Evolutionary conservation across 2,329 filamentous ascomycete genomes (phyloP), one percentile per base, ranked within the genome.

Genomic region (Alternaria arbusti): DNA sequence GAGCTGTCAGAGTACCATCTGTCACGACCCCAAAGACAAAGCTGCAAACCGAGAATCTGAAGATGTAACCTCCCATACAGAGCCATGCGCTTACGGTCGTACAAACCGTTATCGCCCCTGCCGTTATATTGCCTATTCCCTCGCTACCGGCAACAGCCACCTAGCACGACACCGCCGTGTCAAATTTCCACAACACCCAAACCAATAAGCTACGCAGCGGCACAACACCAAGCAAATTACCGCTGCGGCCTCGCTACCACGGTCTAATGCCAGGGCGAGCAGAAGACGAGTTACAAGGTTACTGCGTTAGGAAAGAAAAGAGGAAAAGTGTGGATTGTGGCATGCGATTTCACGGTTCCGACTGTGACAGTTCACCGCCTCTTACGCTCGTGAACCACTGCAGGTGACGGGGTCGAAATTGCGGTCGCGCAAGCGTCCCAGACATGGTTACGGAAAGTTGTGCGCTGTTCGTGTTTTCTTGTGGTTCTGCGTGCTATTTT

Each of bases 241-340:
- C 54, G 32, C 58, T 30, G 43, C 45, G 32, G 52, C 10, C 28
- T 63, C 60, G 60, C 56, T 63, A 63, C 60, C 60, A 36, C 25
- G 26, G 32, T 46, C 28, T 20, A 23, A 56, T 3, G 30, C 54
- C 28, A 57, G 59, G 54, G 59, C 54, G 59, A 63, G 43, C 49
- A 59, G 50, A 63, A 46, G 23, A 45, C 6, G 43, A 28, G 22
- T n/a, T 40, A 23, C 26, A 32, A 28, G 36, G 20, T 59, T 63
- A 44, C 60, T 50, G 32, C 22, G 50, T 59, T 50, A 20, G 60
- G 60, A 54, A 63, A 59, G 45, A 36, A 51, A 9, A 49, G 28
- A 25, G 30, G 45, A 63, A 63, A 63, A 54, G 50, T 22, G 60
- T 63, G 56, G 60, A 63, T 63, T 63, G 13, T 50, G 28, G 60